Percentiles rank a stretch among this genome's conserved stretches.
Conservation (phyloP, 169 alveolate species). For the Besnoitia besnoiti region DNA sequence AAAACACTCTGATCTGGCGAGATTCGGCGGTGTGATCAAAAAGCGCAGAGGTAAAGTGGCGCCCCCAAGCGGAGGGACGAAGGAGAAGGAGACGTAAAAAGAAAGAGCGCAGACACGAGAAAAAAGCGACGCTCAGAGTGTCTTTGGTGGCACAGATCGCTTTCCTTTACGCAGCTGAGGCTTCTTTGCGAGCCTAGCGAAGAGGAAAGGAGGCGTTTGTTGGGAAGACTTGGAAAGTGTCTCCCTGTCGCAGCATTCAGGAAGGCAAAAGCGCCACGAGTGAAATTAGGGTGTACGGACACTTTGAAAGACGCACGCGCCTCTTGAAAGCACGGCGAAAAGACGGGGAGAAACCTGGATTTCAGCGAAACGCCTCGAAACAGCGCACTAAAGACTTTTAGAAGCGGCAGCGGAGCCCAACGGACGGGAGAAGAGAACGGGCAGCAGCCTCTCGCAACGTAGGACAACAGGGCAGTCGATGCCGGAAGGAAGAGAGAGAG, state of each 20-base stretch:
- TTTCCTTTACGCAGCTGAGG: not conserved
- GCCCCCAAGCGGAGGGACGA: no score
- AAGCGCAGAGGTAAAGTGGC: no score
- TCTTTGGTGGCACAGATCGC: not conserved
- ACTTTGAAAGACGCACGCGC: not conserved
- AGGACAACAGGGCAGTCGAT: not conserved
- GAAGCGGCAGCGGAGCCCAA: conserved; percentile 4
- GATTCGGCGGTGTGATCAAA: no score
- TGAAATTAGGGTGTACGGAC: not conserved
- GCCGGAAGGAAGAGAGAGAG: not conserved
- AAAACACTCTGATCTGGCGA: no score
- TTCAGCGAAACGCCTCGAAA: not conserved
- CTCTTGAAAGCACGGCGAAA: not conserved
- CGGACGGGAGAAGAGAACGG: not conserved
- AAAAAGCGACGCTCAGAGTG: not conserved
- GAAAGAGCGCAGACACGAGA: not conserved
- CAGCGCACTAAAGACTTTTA: not conserved
- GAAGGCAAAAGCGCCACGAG: not conserved
- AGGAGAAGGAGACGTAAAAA: not conserved
- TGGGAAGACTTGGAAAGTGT: not conserved
- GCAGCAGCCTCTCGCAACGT: not conserved
- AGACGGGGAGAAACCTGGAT: not conserved
- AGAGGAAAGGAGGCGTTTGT: not conserved
- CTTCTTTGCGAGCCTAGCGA: not conserved
- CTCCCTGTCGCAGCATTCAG: not conserved